Evolutionary conservation across 257 asterid species (phyloP), one percentile per base, ranked within the genome.

Genomic region (Capsicum baccatum): DNA sequence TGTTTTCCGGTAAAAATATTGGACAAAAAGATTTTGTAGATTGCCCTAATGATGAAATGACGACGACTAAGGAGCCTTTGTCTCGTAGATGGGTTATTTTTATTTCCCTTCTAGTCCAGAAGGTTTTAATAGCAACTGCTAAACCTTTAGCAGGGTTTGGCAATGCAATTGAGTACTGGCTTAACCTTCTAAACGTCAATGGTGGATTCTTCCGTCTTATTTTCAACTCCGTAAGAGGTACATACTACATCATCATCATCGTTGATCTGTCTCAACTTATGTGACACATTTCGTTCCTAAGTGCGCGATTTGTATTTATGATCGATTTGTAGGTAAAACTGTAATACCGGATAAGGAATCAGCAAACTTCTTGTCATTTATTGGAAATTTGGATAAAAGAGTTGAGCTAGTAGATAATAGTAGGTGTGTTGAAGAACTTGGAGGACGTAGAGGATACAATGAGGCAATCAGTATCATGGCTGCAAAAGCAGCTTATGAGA

Each of bases 401-500:
- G 89, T 89, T 26, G 48, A 78, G 9, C 33, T 78, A 81, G 92
- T 39, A 39, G 44, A 39, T 39, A 39, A 90, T 64, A 26, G 2
- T 90, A 85, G 83, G 83, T 88, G 76, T 83, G 86, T 90, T 9
- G 71, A 8, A 35, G 60, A 64, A 74, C 91, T 90, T 14, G 90
- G 86, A 74, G 85, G 79, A 81, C 76, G 48, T 6, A 66, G 55
- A 50, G 91, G 87, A 87, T 92, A 92, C 47, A 79, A 87, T 19
- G 87, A 89, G 8, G 54, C 86, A 67, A 88, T 92, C 5, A 88
- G 87, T 16, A 93, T 91, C 4, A 87, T 91, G 96, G 95, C 97
- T 26, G 92, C 97, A 6, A 92, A 94, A 88, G 16, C 91, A 85
- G 91, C 97, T 64, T 94, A 92, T 33, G 97, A 94, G 83, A 94